Percentiles rank a stretch among this genome's conserved stretches.
These are phyloP conservation scores for Heritiera fomes DNA, from an alignment of 345 rosid species.

Conservation along the genomic window DNA sequence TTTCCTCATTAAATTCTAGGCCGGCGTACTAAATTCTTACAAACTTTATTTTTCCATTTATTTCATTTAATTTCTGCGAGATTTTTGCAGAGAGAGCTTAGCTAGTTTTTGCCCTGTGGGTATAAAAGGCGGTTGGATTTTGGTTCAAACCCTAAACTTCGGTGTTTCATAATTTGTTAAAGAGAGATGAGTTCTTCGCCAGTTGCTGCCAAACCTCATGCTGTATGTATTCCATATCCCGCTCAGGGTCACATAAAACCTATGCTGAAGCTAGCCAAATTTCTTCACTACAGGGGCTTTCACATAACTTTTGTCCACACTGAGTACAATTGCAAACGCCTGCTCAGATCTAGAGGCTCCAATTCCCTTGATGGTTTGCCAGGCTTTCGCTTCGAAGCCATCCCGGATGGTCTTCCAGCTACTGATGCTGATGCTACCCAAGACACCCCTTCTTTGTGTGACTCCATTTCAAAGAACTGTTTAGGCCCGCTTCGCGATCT, in stretches of 20 bases:
- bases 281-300: conserved; percentile 32
- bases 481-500: conserved; percentile 28
- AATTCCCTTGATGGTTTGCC: not conserved
- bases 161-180: too few species aligned
- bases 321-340: not conserved
- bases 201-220: conserved; percentile 19
- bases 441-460: conserved; percentile 23
- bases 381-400: not conserved
- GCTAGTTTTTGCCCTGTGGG: too few species aligned
- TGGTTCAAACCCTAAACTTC: too few species aligned
- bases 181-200: too few species aligned
- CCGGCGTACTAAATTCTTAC: too few species aligned
- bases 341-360: not conserved
- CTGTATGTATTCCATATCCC: conserved; percentile 37
- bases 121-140: too few species aligned
- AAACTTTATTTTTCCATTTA: too few species aligned
- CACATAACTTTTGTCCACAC: conserved; percentile 27
- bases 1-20: too few species aligned
- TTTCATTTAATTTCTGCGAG: too few species aligned
- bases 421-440: not conserved
- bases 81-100: too few species aligned
- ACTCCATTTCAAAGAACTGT: conserved; percentile 20
- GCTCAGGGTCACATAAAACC: conserved; percentile 41
- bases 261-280: conserved; percentile 34
- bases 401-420: not conserved